A percentile compares a stretch with the other conserved stretches of the same genome.
These are phyloP conservation scores for Leishmania aethiopica DNA, from an alignment of 208 protist genomes.

Conservation along the genomic window DNA sequence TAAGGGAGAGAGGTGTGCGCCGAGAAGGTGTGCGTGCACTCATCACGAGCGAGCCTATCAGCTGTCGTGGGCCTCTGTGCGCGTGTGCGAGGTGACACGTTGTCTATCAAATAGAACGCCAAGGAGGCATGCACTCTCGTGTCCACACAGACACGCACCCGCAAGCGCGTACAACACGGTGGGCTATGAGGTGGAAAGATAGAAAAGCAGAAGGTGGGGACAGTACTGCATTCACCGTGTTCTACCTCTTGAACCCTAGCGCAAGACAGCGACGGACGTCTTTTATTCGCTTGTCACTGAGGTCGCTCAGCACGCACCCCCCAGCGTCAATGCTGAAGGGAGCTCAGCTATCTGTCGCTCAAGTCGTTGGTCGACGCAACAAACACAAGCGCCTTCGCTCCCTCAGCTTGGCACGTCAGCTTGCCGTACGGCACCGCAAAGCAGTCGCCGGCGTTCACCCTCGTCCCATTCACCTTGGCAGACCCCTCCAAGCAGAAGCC, in stretches of 20 bases:
- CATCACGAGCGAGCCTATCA: background rate
- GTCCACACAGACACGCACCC: background rate
- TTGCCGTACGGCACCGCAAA: slow-evolving; percentile 84
- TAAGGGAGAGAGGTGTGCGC: background rate
- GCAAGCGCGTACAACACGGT: background rate
- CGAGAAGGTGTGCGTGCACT: background rate
- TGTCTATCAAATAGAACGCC: background rate
- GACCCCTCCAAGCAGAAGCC: slow-evolving; percentile 82
- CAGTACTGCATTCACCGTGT: background rate
- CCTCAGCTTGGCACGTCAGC: slow-evolving; percentile 57
- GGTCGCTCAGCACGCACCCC: background rate
- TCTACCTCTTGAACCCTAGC: background rate
- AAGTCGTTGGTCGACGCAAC: slow-evolving; percentile 80
- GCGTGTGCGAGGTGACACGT: background rate
- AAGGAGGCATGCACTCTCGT: background rate
- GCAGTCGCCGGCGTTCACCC: slow-evolving; percentile 66
- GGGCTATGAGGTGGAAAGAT: background rate
- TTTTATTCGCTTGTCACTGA: background rate
- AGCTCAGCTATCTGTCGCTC: background rate
- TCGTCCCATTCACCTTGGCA: slow-evolving; percentile 68
- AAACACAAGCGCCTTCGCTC: slow-evolving; percentile 67
- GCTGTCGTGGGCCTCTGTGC: background rate
- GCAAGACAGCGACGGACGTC: background rate
- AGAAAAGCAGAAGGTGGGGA: background rate
- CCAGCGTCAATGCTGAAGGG: background rate